These are phyloP conservation scores for Stachybotrys chartarum DNA, from an alignment of 2,329 filamentous ascomycete species.

Conservation along the genomic window DNA sequence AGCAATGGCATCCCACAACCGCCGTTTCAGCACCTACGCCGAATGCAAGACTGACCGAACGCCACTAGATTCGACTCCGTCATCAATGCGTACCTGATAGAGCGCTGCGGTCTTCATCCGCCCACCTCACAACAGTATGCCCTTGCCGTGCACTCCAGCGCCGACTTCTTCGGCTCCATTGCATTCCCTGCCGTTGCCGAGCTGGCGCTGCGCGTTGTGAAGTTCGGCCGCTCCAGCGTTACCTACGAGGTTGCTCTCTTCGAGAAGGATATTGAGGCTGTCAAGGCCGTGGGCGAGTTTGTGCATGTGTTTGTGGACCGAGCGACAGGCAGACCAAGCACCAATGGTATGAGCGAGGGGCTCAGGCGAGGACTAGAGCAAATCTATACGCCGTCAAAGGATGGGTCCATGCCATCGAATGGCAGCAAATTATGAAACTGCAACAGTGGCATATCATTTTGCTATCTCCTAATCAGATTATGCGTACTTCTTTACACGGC, in stretches of 20 bases:
- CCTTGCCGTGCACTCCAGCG: slow-evolving; percentile 78
- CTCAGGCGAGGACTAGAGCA: slow-evolving; percentile 54
- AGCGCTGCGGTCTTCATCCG: slow-evolving; percentile 67
- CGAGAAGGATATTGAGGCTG: slow-evolving; percentile 61
- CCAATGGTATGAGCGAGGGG: slow-evolving; percentile 53
- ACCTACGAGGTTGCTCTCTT: slow-evolving; percentile 89
- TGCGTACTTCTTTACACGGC: not conserved
- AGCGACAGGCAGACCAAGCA: slow-evolving; percentile 58
- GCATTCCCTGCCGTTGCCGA: slow-evolving; percentile 78
- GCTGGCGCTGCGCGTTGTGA: slow-evolving; percentile 73
- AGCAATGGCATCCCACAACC: slow-evolving; percentile 10
- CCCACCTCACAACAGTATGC: slow-evolving; percentile 65
- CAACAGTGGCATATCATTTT: not conserved
- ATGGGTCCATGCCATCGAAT: not conserved
- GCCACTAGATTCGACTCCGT: slow-evolving; percentile 69
- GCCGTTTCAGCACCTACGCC: not conserved
- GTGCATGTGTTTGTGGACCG: slow-evolving; percentile 85
- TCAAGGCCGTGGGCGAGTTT: slow-evolving; percentile 77
- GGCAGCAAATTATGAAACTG: not conserved
- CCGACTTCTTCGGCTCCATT: slow-evolving; percentile 76
- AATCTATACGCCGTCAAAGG: slow-evolving; percentile 2
- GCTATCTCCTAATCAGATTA: not conserved
- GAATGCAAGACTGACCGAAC: not conserved
- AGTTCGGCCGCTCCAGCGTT: slow-evolving; percentile 78
- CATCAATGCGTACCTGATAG: slow-evolving; percentile 81